Base-by-base conservation (phyloP, 2,329 filamentous ascomycete species). In the Sclerotinia spermophila region DNA sequence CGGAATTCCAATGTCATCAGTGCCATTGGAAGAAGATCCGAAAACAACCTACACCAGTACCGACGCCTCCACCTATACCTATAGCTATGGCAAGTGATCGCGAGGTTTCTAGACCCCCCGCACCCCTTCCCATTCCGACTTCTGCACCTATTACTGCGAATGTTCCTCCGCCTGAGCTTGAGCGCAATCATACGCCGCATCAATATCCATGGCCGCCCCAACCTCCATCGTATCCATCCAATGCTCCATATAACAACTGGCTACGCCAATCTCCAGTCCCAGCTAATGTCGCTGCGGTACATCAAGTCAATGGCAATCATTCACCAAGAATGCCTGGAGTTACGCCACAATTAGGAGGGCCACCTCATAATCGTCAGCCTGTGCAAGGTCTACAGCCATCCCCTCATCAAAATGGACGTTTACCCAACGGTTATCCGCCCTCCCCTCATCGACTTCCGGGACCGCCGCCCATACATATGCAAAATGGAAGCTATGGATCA, bases 1-100 rank as follows among this genome's bases (percentile, higher is more conserved):
- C 86, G 42, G 86, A 84, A 72, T 90, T 88, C 74, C 90, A 93
- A 79, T 94, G 92, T 76, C 92, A 94, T 81, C 92, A 92, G 79
- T 94, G 92, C 73, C 84, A 86, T 75, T 78, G 83, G 74, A 85
- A 81, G 74, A 90, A 87, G 77, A 79, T 81, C 27, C 73, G 73
- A 51, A 79, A 75, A 71, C 73, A 77, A 56, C 71, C 75, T n/a
- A 70, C 74, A 44, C 70, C 73, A 33, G 68, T 72, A 62, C 72
- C 74, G 44, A 61, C 53, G n/a, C 73, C 73, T 53, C 71, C 72
- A 69, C 62, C 45, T 30, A 66, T 66, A 19, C 62, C 45, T 40
- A 17, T 53, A 27, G n/a, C 35, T 10, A 40, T 53, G 13, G 35
- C 11, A 33, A 67, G 35, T 38, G 65, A 67, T 42, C 65, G 40